Evolutionary conservation across 1,284 basidiomycete species (phyloP), one percentile per base, ranked within the genome.

Genomic region (Ceratobasidium sp.): DNA sequence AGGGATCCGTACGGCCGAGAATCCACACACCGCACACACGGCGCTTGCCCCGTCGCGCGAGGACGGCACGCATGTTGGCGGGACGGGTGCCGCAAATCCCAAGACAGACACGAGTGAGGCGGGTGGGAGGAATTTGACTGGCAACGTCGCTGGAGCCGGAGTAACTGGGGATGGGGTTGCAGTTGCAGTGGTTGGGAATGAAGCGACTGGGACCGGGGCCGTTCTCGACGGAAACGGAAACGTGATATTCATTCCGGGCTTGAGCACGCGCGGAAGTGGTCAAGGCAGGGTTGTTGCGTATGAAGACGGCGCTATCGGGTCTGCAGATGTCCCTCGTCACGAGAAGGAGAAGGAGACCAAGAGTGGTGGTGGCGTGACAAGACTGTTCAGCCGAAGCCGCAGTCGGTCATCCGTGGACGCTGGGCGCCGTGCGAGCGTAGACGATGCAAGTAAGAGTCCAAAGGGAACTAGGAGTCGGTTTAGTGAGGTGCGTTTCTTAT

Each of bases 21-120:
- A 69, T 25, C 64, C 64, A 23, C 64, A 69, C 46, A 69, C 64
- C 8, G 51, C 64, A 9, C 64, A 69, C 30, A 69, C 64, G 4
- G 40, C 25, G 36, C 42, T 69, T 21, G 38, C 64, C 12, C 64
- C 64, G n/a, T 8, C 51, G 3, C 51, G 53, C 16, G 64, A 69
- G 40, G 51, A 54, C 14, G 64, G 49, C 2, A n/a, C 11, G 14
- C 51, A 69, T 38, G 38, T 69, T 21, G 64, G 64, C 14, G 64
- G 64, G 14, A 58, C 64, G 4, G 40, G 18, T n/a, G 38, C 58
- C 4, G 58, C 21, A 4, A 38, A 16, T 25, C 51, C 30, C 49
- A 38, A 40, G 21, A 66, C 28, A 12, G 14, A n/a, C 4, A 53
- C 48, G 33, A 16, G 38, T 60, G 23, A n/a, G 16, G 48, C n/a